Evolutionary conservation across 768 basidiomycete species (phyloP).

Genomic region (Hebeloma cylindrosporum): DNA sequence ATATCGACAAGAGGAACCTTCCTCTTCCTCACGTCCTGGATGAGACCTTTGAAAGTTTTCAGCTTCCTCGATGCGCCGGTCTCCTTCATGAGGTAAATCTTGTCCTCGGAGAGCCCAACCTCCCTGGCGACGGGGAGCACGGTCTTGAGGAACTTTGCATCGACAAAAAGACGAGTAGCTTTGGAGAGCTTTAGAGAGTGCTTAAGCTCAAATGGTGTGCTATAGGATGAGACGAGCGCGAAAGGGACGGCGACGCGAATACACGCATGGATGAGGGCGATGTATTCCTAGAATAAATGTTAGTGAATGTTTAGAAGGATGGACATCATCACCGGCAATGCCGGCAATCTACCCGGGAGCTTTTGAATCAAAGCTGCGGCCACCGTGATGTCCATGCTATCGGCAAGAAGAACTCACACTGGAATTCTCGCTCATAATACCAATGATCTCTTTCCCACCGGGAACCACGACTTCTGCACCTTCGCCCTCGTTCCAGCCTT

Average conservation of each 20-base stretch:
- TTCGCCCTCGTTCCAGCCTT: constrained; percentile 46
- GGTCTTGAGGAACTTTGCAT: constrained; percentile 29
- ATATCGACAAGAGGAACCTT: constrained; percentile 41
- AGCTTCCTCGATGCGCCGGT: constrained; percentile 31
- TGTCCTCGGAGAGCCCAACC: constrained; percentile 37
- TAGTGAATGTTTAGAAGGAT: too few relatives aligned
- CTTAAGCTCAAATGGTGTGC: constrained; percentile 38
- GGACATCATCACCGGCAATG: background rate
- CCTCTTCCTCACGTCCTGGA: constrained; percentile 37
- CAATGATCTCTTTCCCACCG: constrained; percentile 53
- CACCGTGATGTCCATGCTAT: background rate
- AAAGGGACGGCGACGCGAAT: constrained; percentile 32
- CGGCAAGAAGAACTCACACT: constrained; percentile 47
- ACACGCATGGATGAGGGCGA: constrained; percentile 33
- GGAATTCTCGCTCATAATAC: constrained; percentile 70
- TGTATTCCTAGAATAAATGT: constrained; percentile 32
- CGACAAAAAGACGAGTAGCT: constrained; percentile 35
- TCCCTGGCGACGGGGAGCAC: constrained; percentile 34
- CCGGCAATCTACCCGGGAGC: background rate
- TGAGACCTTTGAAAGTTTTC: constrained; percentile 44
- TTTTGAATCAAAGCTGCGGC: background rate
- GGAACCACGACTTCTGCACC: constrained; percentile 32
- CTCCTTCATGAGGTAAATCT: constrained; percentile 53
- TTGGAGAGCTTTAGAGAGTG: constrained; percentile 34
- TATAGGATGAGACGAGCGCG: constrained; percentile 37